phyloP scores from a whole-genome alignment of 495 filamentous ascomycete species.

The Neurospora terricola region DNA sequence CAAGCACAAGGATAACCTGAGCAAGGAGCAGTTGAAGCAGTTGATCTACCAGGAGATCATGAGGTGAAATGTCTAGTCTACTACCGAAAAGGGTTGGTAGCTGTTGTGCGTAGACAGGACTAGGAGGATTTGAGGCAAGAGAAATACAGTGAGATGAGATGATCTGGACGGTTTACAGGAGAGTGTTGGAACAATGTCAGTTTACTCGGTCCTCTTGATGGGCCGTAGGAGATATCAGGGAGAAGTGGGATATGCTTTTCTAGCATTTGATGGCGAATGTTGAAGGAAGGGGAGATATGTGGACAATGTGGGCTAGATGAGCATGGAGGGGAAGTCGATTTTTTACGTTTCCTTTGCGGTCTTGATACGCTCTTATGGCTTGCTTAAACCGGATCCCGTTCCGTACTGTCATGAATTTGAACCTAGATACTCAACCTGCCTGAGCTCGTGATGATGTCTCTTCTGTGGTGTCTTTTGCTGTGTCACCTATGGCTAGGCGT shows the following conservation, averaged over 20 bases:
- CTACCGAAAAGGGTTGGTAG: background rate
- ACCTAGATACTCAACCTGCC: background rate
- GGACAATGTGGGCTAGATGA: background rate
- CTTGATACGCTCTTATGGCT: background rate
- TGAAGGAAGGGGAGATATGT: background rate
- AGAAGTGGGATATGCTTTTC: background rate
- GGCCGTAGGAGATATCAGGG: background rate
- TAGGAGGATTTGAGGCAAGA: background rate
- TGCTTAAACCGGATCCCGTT: background rate
- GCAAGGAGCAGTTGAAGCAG: slow-evolving; percentile 96
- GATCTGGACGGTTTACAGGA: background rate
- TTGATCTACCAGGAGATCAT: slow-evolving; percentile 98
- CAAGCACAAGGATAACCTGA: slow-evolving; percentile 97
- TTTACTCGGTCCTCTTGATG: background rate
- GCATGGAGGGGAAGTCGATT: background rate
- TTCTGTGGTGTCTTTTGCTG: background rate
- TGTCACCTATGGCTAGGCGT: background rate
- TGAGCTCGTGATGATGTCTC: background rate
- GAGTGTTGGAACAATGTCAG: background rate
- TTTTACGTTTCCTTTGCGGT: background rate
- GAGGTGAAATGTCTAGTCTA: slow-evolving; percentile 47
- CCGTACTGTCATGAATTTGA: background rate
- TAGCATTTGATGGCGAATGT: background rate
- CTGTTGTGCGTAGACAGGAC: no score
- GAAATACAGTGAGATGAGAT: background rate